phyloP scores from a whole-genome alignment of 2,329 filamentous ascomycete species.

The Fusarium fujikuroi region DNA sequence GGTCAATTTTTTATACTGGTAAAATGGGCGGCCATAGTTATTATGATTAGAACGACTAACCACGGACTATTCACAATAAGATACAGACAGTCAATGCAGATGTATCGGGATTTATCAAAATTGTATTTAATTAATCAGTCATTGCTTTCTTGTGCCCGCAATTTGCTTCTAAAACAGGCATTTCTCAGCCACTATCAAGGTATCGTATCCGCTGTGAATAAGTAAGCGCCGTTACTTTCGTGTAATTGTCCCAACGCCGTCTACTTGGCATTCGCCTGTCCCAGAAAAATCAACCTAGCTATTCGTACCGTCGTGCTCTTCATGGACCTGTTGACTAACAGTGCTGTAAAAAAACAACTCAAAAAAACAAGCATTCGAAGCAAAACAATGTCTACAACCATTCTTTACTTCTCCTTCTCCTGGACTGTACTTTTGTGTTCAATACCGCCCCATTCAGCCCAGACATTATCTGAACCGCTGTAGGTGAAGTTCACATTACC shows the following conservation, averaged over 20 bases:
- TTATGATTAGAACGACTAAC: not conserved
- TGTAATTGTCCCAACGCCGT: slow-evolving; percentile 29
- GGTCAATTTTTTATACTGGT: not conserved
- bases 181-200: slow-evolving; percentile 10
- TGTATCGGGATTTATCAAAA: not conserved
- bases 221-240: slow-evolving; percentile 21
- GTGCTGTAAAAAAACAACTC: slow-evolving; percentile 21
- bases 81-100: not conserved
- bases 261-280: slow-evolving; percentile 20
- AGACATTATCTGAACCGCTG: slow-evolving; percentile 43
- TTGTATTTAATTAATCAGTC: not conserved
- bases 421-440: slow-evolving; percentile 27
- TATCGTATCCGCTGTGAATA: slow-evolving; percentile 26
- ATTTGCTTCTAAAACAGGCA: slow-evolving; percentile 10
- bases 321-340: slow-evolving; percentile 34
- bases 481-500: slow-evolving; percentile 47
- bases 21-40: not conserved
- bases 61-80: not conserved
- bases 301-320: slow-evolving; percentile 24
- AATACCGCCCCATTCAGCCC: slow-evolving; percentile 45
- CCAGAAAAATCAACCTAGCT: slow-evolving; percentile 7
- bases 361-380: slow-evolving; percentile 19
- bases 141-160: not conserved
- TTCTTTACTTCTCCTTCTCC: slow-evolving; percentile 36
- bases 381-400: not conserved